These are phyloP conservation scores for Akebia trifoliata DNA, from an alignment of 164 flowering plant species.

Conservation along the genomic window DNA sequence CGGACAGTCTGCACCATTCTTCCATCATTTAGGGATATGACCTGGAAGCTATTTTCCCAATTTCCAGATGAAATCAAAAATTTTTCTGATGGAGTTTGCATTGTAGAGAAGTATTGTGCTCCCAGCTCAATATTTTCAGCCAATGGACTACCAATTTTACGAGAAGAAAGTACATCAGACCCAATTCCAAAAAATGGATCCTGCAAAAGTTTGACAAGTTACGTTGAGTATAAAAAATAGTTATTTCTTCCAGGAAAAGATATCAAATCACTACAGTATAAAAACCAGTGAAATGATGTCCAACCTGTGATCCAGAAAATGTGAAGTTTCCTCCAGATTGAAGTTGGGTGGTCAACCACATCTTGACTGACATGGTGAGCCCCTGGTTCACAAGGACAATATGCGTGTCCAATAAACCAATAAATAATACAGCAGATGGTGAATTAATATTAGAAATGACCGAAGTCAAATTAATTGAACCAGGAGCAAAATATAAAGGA, in stretches of 20 bases:
- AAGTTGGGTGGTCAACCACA: constrained; percentile 95
- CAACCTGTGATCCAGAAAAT: constrained; percentile 86
- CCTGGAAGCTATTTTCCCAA: constrained; percentile 97
- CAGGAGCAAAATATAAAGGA: constrained; percentile 90
- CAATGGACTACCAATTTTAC: constrained; percentile 79
- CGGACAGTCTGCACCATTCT: constrained; percentile 84
- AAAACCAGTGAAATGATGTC: not conserved
- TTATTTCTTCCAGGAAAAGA: not conserved
- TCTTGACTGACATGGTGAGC: constrained; percentile 77
- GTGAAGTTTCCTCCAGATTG: constrained; percentile 97
- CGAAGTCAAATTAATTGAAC: constrained; percentile 85
- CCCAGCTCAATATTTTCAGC: constrained; percentile 85
- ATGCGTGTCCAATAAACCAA: constrained; percentile 61
- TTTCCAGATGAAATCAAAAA: constrained; percentile 86
- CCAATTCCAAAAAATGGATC: constrained; percentile 97
- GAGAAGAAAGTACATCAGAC: constrained; percentile 77
- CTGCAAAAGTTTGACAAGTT: constrained; percentile 39
- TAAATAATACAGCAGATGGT: constrained; percentile 54
- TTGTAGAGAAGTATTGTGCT: constrained; percentile 71
- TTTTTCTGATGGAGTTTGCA: constrained; percentile 73
- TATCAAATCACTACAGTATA: not conserved
- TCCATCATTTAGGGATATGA: constrained; percentile 82
- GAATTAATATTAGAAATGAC: constrained; percentile 46
- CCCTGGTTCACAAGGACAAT: constrained; percentile 75
- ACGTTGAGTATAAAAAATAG: not conserved